Base-by-base conservation (phyloP, 1,284 basidiomycete species). In the Ceratobasidium sp. region DNA sequence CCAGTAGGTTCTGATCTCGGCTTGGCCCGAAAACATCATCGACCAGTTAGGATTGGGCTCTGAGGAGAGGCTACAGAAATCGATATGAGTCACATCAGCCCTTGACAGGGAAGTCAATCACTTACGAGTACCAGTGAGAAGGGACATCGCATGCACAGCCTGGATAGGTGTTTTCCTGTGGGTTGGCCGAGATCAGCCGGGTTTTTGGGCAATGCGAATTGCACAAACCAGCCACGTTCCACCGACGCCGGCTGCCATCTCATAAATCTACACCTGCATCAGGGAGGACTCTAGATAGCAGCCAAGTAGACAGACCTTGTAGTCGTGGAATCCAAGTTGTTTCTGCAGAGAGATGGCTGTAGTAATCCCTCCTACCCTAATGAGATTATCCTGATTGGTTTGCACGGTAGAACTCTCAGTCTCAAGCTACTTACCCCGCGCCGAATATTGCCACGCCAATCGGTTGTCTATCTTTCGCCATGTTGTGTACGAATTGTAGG, bases 1-100 rank as follows among this genome's bases (percentile, higher is more conserved):
- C 50, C 74, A 49, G 32, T 76, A 76, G 8, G 9, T 30, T 28
- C 28, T 61, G 32, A 76, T 75, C 35, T 76, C 72, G 18, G 26
- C n/a, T 13, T 67, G 43, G 32, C 72, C 30, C 13, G 61, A 14
- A 14, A 72, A 61, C 21, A 74, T 11, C 2, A 14, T 28, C 8
- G 72, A 49, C 74, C 72, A 75, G 26, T 64, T 28, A 3, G 64
- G 44, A n/a, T 75, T 73, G 23, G 18, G 58, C 23, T 62, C 74
- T 18, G 74, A 73, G 35, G 75, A 76, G 21, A 73, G 26, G 21
- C 64, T 67, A 28, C 26, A 11, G 9, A 28, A 26, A 32, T 3
- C 23, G 46, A 28, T 47, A 13, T 35, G 32, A 18, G 43, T 23
- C 16, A n/a, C 28, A 14, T 38, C 35, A 1, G 26, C 28, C 21